Evolutionary conservation across 495 filamentous ascomycete species (phyloP).

Genomic region (Penicillium pancosmium): DNA sequence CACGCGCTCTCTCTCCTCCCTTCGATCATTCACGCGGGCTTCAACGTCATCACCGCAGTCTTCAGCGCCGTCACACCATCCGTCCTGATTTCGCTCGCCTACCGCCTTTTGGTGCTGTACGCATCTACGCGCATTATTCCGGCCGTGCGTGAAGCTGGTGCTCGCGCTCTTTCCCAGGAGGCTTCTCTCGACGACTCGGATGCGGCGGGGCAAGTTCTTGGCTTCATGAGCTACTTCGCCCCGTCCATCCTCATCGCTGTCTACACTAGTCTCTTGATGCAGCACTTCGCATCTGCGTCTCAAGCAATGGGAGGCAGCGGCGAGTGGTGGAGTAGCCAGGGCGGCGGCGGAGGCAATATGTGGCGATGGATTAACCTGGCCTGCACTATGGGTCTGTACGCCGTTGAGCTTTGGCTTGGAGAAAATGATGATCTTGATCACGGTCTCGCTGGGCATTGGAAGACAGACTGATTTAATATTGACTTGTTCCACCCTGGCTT

Average conservation of each 20-base stretch:
- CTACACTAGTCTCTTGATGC: slow-evolving; percentile 95
- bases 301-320: slow-evolving; percentile 60
- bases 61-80: slow-evolving; percentile 92
- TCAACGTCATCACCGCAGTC: slow-evolving; percentile 85
- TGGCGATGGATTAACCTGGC: slow-evolving; percentile 94
- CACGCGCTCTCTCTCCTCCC: slow-evolving; percentile 84
- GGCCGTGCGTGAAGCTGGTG: slow-evolving; percentile 82
- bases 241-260: slow-evolving; percentile 91
- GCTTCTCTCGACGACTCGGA: slow-evolving; percentile 83
- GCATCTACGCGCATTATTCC: slow-evolving; percentile 95
- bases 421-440: slow-evolving; percentile 72
- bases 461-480: slow-evolving; percentile 69
- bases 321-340: slow-evolving; percentile 85
- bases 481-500: not conserved
- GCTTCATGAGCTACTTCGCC: slow-evolving; percentile 86
- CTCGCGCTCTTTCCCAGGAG: slow-evolving; percentile 78
- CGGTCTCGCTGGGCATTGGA: slow-evolving; percentile 80
- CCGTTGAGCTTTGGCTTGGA: slow-evolving; percentile 82
- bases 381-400: slow-evolving; percentile 84
- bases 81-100: slow-evolving; percentile 90
- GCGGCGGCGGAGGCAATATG: slow-evolving; percentile 77
- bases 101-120: slow-evolving; percentile 92
- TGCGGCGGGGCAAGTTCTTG: slow-evolving; percentile 74
- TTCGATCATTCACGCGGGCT: slow-evolving; percentile 76
- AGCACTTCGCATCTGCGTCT: slow-evolving; percentile 82